Evolutionary conservation across 2,329 filamentous ascomycete species (phyloP).

Genomic region (Paraphaeosphaeria minitans): DNA sequence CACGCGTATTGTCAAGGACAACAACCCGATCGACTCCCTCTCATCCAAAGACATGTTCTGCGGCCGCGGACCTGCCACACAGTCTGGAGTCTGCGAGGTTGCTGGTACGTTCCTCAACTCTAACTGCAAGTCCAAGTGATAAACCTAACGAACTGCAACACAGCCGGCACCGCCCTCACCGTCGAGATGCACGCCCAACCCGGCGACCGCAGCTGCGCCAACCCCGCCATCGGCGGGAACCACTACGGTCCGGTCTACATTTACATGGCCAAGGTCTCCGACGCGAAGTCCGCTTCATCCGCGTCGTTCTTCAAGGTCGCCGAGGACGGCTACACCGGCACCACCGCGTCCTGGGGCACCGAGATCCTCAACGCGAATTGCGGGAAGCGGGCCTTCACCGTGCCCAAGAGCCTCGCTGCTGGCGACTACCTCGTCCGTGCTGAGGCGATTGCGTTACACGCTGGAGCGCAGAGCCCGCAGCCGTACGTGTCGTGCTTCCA

Average conservation of each 20-base stretch:
- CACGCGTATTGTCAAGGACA: conserved; percentile 42
- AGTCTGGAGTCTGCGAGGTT: conserved; percentile 39
- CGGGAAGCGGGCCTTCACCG: conserved; percentile 43
- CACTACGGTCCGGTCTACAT: conserved; percentile 46
- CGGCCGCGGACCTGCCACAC: conserved; percentile 35
- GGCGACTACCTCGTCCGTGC: conserved; percentile 44
- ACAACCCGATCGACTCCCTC: conserved; percentile 40
- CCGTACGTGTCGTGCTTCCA: conserved; percentile 47
- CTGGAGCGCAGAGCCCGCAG: conserved; percentile 38
- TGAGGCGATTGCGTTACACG: conserved; percentile 43
- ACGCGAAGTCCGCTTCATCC: conserved; percentile 38
- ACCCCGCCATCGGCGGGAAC: conserved; percentile 45
- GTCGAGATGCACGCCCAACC: conserved; percentile 48
- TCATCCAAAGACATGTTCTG: conserved; percentile 44
- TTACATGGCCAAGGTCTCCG: conserved; percentile 47
- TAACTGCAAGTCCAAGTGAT: neutral
- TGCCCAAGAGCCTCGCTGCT: conserved; percentile 39
- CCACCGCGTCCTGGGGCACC: conserved; percentile 43
- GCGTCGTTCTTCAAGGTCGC: conserved; percentile 47
- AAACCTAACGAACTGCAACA: conserved; percentile 17
- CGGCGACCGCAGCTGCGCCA: conserved; percentile 35
- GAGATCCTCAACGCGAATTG: conserved; percentile 48
- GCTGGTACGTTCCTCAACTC: conserved; percentile 28
- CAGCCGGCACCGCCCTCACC: conserved; percentile 41
- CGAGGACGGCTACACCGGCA: conserved; percentile 45